Evolutionary conservation across 2,329 filamentous ascomycete genomes (phyloP).

Genomic region (Xylaria sp.): DNA sequence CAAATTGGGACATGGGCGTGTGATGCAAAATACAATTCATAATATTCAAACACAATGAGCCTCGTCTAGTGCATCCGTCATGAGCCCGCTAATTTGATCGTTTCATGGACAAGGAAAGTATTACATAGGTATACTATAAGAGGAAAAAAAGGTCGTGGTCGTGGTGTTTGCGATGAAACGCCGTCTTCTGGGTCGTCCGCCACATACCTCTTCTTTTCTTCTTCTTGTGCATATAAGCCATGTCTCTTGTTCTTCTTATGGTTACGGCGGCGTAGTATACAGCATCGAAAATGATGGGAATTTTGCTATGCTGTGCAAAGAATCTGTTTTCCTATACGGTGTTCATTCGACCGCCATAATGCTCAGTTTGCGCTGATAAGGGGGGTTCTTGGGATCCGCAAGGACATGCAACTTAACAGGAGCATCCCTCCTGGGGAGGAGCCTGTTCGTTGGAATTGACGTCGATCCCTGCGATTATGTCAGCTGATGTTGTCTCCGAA

Average conservation of each 20-base stretch:
- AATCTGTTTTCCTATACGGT: constrained; percentile 16
- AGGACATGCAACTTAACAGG: constrained; percentile 44
- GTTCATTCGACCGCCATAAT: constrained; percentile 1
- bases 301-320: constrained; percentile 29
- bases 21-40: background rate
- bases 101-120: constrained; percentile 21
- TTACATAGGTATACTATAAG: constrained; percentile 30
- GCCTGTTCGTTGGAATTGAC: constrained; percentile 75
- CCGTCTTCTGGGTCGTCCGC: constrained; percentile 19
- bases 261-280: constrained; percentile 25
- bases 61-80: background rate
- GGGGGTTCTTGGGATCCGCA: background rate
- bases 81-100: constrained; percentile 1
- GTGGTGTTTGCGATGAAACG: constrained; percentile 5
- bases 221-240: constrained; percentile 4
- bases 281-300: constrained; percentile 25
- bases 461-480: constrained; percentile 67
- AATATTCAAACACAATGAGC: constrained; percentile 1
- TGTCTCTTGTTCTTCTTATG: constrained; percentile 1
- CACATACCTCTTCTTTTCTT: constrained; percentile 19
- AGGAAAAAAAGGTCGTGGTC: constrained; percentile 17
- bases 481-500: constrained; percentile 18
- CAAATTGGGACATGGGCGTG: background rate
- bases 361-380: constrained; percentile 8
- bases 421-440: constrained; percentile 66